Conservation (phyloP, 1,139 yeast genomes). For the Debaryomyces sp. region DNA sequence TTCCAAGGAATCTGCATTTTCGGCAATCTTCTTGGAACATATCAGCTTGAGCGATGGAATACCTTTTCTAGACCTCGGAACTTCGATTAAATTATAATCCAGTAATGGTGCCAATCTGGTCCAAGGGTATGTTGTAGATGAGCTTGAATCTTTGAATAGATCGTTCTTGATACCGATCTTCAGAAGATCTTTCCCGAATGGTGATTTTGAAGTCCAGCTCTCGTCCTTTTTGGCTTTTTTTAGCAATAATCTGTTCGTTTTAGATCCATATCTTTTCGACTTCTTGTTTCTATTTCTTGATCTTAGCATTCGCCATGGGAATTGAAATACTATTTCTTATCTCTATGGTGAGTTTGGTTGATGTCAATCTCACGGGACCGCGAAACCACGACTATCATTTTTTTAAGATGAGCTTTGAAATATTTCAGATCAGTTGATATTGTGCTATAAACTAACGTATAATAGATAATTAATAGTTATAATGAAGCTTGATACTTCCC, state of each 20-base stretch:
- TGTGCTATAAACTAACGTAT: not conserved
- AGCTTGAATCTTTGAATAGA: conserved; percentile 18
- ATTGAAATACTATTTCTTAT: not conserved
- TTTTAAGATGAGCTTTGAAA: conserved; percentile 9
- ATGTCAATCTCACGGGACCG: conserved; percentile 1
- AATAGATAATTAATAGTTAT: not conserved
- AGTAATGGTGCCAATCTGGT: conserved; percentile 12
- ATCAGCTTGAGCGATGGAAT: conserved; percentile 21
- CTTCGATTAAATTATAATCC: not conserved
- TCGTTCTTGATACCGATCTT: conserved; percentile 11
- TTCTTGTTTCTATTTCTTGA: not conserved
- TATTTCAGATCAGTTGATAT: not conserved
- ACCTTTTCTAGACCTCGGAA: not conserved
- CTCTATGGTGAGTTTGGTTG: not conserved
- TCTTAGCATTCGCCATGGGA: conserved; percentile 1
- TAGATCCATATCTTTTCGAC: not conserved
- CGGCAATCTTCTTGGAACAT: conserved; percentile 35
- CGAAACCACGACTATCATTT: conserved; percentile 5
- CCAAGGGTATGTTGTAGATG: conserved; percentile 24
- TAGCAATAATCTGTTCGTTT: not conserved
- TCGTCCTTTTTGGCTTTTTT: not conserved
- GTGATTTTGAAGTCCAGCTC: not conserved
- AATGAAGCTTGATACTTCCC: conserved; percentile 91
- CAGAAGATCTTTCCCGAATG: not conserved
- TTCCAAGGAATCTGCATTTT: conserved; percentile 25